Evolutionary conservation across 1,139 yeast genomes (phyloP).

Genomic region (Geotrichum siamense): DNA sequence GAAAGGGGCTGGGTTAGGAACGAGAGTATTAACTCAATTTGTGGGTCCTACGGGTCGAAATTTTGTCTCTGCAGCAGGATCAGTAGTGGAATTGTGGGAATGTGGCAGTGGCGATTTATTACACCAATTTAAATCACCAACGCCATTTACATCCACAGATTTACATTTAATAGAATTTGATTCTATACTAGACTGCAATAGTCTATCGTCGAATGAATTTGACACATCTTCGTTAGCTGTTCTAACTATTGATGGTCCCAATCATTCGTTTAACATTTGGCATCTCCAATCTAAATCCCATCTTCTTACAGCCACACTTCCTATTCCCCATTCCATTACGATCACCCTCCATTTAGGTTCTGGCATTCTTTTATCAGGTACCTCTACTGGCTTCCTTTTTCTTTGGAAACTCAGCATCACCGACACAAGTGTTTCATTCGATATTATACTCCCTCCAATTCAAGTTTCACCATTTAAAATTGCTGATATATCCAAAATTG

Average conservation of each 20-base stretch:
- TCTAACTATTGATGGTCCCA: conserved; percentile 39
- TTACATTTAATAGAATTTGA: not conserved
- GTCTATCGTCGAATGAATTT: conserved; percentile 20
- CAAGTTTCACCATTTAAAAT: not conserved
- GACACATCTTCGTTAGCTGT: conserved; percentile 3
- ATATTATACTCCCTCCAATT: not conserved
- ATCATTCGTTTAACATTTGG: conserved; percentile 39
- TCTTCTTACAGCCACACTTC: not conserved
- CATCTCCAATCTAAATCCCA: not conserved
- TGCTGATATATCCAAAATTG: not conserved
- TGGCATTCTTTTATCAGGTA: conserved; percentile 8
- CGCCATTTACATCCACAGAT: conserved; percentile 13
- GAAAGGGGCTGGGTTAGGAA: conserved; percentile 39
- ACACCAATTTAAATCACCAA: conserved; percentile 32
- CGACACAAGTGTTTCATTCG: not conserved
- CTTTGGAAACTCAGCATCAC: conserved; percentile 3
- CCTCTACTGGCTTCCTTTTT: conserved; percentile 9
- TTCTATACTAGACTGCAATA: conserved; percentile 27
- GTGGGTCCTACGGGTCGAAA: conserved; percentile 58
- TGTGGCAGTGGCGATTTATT: conserved; percentile 49
- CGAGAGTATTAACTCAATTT: conserved; percentile 35
- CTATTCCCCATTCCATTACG: not conserved
- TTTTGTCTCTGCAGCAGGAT: conserved; percentile 37
- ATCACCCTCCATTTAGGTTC: conserved; percentile 4
- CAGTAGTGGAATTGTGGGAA: conserved; percentile 59